Evolutionary conservation across 169 alveolate species (phyloP).

Genomic region (Cryptosporidium sp.): DNA sequence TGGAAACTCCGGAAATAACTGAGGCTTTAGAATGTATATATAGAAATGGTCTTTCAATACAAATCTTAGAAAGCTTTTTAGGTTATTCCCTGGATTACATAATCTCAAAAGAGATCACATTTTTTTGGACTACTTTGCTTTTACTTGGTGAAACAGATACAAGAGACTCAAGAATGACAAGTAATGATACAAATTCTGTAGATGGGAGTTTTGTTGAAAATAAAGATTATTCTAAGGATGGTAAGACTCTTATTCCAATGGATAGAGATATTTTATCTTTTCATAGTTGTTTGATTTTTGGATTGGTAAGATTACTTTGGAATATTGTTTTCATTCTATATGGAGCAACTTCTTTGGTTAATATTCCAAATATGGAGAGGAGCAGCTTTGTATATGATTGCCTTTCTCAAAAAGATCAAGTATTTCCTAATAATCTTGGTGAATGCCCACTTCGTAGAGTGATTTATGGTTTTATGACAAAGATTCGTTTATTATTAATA

Average conservation of each 20-base stretch:
- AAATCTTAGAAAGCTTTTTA: slow-evolving; percentile 13
- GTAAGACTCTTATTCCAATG: background rate
- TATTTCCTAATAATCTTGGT: background rate
- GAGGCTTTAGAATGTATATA: slow-evolving; percentile 4
- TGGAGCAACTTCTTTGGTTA: slow-evolving; percentile 29
- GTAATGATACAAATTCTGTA: slow-evolving; percentile 34
- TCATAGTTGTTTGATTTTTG: slow-evolving; percentile 48
- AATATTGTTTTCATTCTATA: slow-evolving; percentile 3
- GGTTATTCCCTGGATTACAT: background rate
- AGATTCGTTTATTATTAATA: background rate
- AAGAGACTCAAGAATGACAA: slow-evolving; percentile 19
- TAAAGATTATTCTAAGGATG: background rate
- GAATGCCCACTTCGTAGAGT: background rate
- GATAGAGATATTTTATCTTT: slow-evolving; percentile 5
- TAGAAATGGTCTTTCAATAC: slow-evolving; percentile 15
- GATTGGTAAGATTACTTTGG: slow-evolving; percentile 28
- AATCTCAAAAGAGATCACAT: slow-evolving; percentile 19
- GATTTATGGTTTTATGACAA: slow-evolving; percentile 12
- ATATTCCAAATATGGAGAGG: background rate
- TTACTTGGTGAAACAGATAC: background rate
- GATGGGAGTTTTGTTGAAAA: background rate
- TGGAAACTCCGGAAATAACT: slow-evolving; percentile 15
- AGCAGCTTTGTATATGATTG: background rate
- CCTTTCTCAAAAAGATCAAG: background rate
- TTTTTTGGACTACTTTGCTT: slow-evolving; percentile 35